Percentiles rank a stretch among this genome's conserved stretches.
Conservation (phyloP, 805 yeast species). For the Dipodascus geniculatus region DNA sequence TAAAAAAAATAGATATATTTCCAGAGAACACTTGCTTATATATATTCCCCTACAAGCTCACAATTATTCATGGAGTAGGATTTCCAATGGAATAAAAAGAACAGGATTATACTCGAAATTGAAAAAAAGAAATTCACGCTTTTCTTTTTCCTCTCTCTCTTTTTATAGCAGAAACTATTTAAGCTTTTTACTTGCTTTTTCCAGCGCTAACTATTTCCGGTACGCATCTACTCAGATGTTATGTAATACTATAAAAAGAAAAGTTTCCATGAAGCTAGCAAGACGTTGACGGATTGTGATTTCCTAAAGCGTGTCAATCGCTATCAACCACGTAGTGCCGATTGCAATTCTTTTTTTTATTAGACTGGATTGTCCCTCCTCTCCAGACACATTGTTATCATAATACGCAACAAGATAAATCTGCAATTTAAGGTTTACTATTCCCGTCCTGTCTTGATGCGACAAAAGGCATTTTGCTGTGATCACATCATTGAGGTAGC, state of each 20-base stretch:
- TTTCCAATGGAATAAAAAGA: too few relatives aligned
- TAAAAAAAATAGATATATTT: too few relatives aligned
- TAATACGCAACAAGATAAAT: too few relatives aligned
- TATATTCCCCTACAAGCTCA: neutral
- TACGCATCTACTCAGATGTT: neutral
- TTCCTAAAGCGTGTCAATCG: neutral
- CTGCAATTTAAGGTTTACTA: too few relatives aligned
- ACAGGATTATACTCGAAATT: too few relatives aligned
- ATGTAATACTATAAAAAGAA: neutral
- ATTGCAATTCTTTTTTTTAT: neutral
- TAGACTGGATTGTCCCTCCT: too few relatives aligned
- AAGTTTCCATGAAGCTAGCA: neutral
- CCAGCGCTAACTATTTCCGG: neutral
- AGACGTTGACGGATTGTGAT: too few relatives aligned
- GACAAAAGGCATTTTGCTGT: too few relatives aligned
- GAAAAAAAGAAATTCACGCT: neutral
- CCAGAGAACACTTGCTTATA: neutral
- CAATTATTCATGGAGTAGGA: neutral
- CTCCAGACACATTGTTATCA: too few relatives aligned
- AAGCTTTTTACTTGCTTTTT: neutral
- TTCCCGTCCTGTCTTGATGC: too few relatives aligned
- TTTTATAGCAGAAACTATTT: slow-evolving; percentile 1
- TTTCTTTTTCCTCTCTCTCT: slow-evolving; percentile 1
- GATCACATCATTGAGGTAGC: too few relatives aligned
- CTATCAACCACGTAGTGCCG: neutral